Percentiles rank a stretch among this genome's conserved stretches.
Conservation (phyloP, 2,329 filamentous ascomycete genomes). For the Didymella exigua region DNA sequence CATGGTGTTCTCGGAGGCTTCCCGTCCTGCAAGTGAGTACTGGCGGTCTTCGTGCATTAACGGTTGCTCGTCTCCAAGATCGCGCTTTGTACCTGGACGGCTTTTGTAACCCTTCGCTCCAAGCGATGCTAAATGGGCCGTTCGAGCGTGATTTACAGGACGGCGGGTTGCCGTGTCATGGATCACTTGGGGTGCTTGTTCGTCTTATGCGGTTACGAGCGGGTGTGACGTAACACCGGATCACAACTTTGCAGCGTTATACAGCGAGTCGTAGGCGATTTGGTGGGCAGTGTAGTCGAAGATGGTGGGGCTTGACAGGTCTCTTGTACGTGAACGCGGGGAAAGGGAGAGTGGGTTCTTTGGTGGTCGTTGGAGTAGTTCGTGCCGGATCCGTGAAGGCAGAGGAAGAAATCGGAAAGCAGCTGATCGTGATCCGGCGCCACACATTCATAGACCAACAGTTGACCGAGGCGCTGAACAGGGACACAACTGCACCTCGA, state of each 20-base stretch:
- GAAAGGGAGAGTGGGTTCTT: constrained; percentile 19
- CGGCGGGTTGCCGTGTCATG: not conserved
- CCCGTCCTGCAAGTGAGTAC: constrained; percentile 24
- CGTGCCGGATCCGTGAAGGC: constrained; percentile 24
- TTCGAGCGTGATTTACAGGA: not conserved
- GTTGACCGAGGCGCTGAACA: constrained; percentile 14
- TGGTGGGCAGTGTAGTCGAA: constrained; percentile 3
- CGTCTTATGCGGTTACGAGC: constrained; percentile 12
- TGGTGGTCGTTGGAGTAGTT: constrained; percentile 16
- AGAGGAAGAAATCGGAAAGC: constrained; percentile 41
- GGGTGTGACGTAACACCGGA: constrained; percentile 31
- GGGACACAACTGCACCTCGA: constrained; percentile 3
- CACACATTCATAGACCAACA: constrained; percentile 8
- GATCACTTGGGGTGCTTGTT: constrained; percentile 1
- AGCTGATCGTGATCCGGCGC: constrained; percentile 28
- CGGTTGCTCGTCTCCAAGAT: constrained; percentile 10
- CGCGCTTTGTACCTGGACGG: not conserved
- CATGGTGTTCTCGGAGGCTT: constrained; percentile 52
- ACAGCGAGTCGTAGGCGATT: not conserved
- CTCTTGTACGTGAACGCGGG: constrained; percentile 20
- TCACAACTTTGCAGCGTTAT: constrained; percentile 8
- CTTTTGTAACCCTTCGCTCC: not conserved
- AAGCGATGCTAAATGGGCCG: not conserved
- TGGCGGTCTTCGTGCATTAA: constrained; percentile 41
- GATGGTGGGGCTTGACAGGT: constrained; percentile 19